phyloP scores from a whole-genome alignment of 495 filamentous ascomycete species.

The Penicillium arizonense region DNA sequence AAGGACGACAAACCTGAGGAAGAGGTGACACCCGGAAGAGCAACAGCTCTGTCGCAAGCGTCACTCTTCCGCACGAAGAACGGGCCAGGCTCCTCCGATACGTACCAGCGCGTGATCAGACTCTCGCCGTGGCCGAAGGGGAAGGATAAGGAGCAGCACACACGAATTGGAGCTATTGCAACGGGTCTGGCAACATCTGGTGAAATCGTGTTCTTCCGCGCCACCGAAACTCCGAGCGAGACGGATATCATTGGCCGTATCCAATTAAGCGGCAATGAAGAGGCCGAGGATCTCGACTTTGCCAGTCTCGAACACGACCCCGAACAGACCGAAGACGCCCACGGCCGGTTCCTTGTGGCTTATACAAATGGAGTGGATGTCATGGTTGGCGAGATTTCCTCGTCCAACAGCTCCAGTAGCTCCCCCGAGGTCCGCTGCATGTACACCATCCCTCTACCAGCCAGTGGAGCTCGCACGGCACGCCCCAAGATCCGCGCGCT shows the following conservation, averaged over 20 bases:
- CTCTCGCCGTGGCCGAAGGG: slow-evolving; percentile 59
- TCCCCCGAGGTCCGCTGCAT: slow-evolving; percentile 55
- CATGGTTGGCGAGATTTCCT: slow-evolving; percentile 42
- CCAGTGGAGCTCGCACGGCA: slow-evolving; percentile 32
- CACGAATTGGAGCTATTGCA: slow-evolving; percentile 68
- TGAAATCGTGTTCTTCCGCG: slow-evolving; percentile 79
- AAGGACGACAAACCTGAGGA: slow-evolving; percentile 20
- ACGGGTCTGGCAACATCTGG: slow-evolving; percentile 69
- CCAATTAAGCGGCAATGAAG: slow-evolving; percentile 56
- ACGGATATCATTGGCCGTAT: slow-evolving; percentile 68
- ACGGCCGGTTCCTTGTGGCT: slow-evolving; percentile 63
- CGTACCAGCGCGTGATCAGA: slow-evolving; percentile 77
- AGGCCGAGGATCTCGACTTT: slow-evolving; percentile 83
- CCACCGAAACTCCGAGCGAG: slow-evolving; percentile 50
- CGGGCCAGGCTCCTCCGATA: slow-evolving; percentile 48
- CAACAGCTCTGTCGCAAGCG: slow-evolving; percentile 54
- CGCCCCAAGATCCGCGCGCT: slow-evolving; percentile 60
- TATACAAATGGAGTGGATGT: slow-evolving; percentile 83
- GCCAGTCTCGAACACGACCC: slow-evolving; percentile 44
- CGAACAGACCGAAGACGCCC: slow-evolving; percentile 18
- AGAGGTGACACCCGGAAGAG: slow-evolving; percentile 34
- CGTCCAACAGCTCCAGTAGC: slow-evolving; percentile 40
- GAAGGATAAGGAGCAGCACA: slow-evolving; percentile 24
- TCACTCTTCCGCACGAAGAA: slow-evolving; percentile 61
- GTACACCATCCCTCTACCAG: slow-evolving; percentile 60